Base-by-base conservation (phyloP, 805 yeast species). In the Ogataea salicorniae region DNA sequence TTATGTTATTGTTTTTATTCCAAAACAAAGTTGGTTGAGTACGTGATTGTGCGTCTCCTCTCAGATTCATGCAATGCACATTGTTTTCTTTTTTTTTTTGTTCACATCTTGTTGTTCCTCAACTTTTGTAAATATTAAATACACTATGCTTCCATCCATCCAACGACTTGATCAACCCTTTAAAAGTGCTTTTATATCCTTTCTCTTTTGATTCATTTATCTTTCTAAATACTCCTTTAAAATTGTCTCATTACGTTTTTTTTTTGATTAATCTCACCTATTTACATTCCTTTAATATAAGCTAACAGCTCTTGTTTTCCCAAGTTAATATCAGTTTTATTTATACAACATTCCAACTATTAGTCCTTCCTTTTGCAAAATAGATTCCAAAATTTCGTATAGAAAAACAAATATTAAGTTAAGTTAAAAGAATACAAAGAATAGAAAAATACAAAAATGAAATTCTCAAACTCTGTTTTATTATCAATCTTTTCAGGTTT, bases 401-500 rank as follows among this genome's bases (percentile, higher is more conserved):
- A 26, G 20, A 20, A 26, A 26, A 26, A 6, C 31, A 26, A 26
- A 26, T 26, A 26, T 26, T 31, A 31, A 41, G 8, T 17, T n/a
- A 29, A 37, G 35, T 14, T 39, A 17, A 9, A 17, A 29, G 31
- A 39, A 34, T 16, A 42, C 14, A 7, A 37, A 33, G 14, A 42
- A 35, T 20, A 20, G 4, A 20, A 4, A 4, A 3, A 20, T 4
- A 20, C 20, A n/a, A 33, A 36, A 17, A 60, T 60, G 67, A 54
- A 48, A 46, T 51, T 56, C 40, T 53, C 60, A 33, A 52, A 42
- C 33, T 34, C 58, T 22, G 46, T 55, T 23, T 50, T 60, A 23
- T 46, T 57, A 22, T 50, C 63, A 42, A 49, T 60, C 26, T 39
- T 55, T 17, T 46, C 69, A 6, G 33, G 57, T 16, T 46, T 64